Evolutionary conservation across 306 rosid species (phyloP).

Genomic region (Lathyrus oleraceus): DNA sequence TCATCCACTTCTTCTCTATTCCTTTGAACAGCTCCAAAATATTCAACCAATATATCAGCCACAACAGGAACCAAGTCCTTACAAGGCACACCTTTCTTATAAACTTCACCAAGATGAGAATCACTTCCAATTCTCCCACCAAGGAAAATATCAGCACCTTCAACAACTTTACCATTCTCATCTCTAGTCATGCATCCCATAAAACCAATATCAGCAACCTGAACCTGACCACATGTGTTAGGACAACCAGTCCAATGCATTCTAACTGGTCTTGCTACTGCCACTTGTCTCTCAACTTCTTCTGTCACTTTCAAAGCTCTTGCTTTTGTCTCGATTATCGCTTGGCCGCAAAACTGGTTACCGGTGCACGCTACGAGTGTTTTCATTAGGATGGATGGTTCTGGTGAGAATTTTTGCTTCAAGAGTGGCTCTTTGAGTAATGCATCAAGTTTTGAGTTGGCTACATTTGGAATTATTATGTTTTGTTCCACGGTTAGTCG

Average conservation of each 20-base stretch:
- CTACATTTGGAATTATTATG: constrained; percentile 76
- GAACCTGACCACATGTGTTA: constrained; percentile 87
- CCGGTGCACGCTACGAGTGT: constrained; percentile 96
- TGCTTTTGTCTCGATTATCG: constrained; percentile 88
- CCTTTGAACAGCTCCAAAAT: constrained; percentile 81
- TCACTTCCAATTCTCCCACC: constrained; percentile 97
- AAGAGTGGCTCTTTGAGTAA: constrained; percentile 68
- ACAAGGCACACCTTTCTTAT: constrained; percentile 89
- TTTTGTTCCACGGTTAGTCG: constrained; percentile 88
- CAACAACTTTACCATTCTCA: constrained; percentile 75
- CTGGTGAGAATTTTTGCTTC: constrained; percentile 59
- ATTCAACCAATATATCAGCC: constrained; percentile 65
- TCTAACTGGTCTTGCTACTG: constrained; percentile 67
- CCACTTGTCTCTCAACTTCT: constrained; percentile 74
- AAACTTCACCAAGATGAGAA: constrained; percentile 79
- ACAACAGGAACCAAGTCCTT: constrained; percentile 85
- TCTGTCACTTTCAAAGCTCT: constrained; percentile 87
- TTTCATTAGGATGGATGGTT: constrained; percentile 76
- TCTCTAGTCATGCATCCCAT: constrained; percentile 98
- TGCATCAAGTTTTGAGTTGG: constrained; percentile 59
- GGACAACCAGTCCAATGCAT: constrained; percentile 99
- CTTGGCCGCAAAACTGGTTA: constrained; percentile 91
- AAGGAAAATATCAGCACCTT: constrained; percentile 78
- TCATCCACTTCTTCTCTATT: constrained; percentile 79
- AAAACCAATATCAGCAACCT: constrained; percentile 96